Conservation (phyloP, 2,329 filamentous ascomycete species). For the Cercospora beticola region DNA sequence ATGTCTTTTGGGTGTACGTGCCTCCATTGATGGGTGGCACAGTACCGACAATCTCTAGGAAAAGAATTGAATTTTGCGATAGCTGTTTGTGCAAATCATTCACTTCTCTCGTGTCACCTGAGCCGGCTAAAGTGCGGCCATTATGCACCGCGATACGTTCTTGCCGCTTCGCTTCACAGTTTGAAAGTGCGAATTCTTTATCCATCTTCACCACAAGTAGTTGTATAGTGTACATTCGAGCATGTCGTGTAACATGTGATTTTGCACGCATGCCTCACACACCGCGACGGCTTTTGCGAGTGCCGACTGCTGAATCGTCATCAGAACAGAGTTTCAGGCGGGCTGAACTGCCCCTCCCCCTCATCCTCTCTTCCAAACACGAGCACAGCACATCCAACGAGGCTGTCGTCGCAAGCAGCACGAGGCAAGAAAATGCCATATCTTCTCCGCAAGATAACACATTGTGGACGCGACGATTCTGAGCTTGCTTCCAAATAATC, state of each 20-base stretch:
- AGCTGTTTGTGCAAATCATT: neutral
- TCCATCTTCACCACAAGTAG: neutral
- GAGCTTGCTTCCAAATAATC: conserved; percentile 9
- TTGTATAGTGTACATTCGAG: neutral
- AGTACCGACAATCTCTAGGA: neutral
- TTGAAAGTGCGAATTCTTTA: neutral
- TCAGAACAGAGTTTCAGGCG: neutral
- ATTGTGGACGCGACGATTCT: neutral
- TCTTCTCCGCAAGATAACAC: neutral
- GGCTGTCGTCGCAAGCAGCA: neutral
- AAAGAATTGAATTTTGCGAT: neutral
- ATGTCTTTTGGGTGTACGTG: neutral
- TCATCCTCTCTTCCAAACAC: neutral
- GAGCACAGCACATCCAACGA: neutral
- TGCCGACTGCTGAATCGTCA: neutral
- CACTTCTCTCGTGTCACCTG: neutral
- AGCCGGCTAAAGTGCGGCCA: neutral
- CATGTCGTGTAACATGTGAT: neutral
- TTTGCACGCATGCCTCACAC: neutral
- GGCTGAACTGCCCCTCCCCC: conserved; percentile 2
- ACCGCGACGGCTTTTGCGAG: neutral
- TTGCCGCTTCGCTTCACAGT: neutral
- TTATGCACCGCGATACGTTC: neutral
- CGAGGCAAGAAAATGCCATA: neutral
- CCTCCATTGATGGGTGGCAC: neutral